A percentile compares a stretch with the other conserved stretches of the same genome.
Evolutionary conservation across 441 rosid species (phyloP).

Genomic region (Kokia cookei): DNA sequence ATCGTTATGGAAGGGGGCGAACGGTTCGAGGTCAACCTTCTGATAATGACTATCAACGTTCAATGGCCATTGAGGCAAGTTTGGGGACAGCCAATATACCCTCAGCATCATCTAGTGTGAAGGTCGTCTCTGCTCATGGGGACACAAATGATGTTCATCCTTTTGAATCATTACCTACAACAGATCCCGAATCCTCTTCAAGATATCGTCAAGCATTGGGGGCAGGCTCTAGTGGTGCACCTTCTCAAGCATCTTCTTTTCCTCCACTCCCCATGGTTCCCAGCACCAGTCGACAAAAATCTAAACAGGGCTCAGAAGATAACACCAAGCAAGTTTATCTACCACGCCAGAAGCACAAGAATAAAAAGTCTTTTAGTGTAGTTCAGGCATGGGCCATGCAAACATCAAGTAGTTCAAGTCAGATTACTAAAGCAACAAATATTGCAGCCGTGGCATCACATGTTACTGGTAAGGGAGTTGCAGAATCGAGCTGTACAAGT

Average conservation of each 20-base stretch:
- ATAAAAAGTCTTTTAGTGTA: slow-evolving; percentile 19
- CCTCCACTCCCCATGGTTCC: slow-evolving; percentile 62
- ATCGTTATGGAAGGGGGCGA: slow-evolving; percentile 66
- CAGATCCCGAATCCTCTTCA: slow-evolving; percentile 54
- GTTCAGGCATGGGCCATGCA: slow-evolving; percentile 55
- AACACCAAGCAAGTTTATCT: slow-evolving; percentile 70
- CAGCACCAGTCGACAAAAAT: slow-evolving; percentile 37
- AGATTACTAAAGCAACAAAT: slow-evolving; percentile 31
- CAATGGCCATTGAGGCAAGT: slow-evolving; percentile 63
- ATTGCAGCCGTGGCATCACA: slow-evolving; percentile 18
- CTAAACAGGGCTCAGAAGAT: slow-evolving; percentile 21
- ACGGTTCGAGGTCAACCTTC: slow-evolving; percentile 58
- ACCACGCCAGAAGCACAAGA: slow-evolving; percentile 40
- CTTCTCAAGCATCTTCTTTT: slow-evolving; percentile 68
- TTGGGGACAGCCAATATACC: slow-evolving; percentile 49
- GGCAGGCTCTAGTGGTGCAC: slow-evolving; percentile 34
- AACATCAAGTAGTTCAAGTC: slow-evolving; percentile 30
- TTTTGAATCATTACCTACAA: slow-evolving; percentile 51
- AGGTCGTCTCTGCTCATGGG: slow-evolving; percentile 30
- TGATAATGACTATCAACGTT: slow-evolving; percentile 45
- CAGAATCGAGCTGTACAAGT: slow-evolving; percentile 32
- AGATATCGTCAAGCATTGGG: slow-evolving; percentile 85
- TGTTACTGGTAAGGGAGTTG: slow-evolving; percentile 19
- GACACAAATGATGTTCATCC: slow-evolving; percentile 50
- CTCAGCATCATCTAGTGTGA: slow-evolving; percentile 40